These are phyloP conservation scores for Aspergillus sp. DNA, from an alignment of 2,329 filamentous ascomycete genomes.

Conservation along the genomic window DNA sequence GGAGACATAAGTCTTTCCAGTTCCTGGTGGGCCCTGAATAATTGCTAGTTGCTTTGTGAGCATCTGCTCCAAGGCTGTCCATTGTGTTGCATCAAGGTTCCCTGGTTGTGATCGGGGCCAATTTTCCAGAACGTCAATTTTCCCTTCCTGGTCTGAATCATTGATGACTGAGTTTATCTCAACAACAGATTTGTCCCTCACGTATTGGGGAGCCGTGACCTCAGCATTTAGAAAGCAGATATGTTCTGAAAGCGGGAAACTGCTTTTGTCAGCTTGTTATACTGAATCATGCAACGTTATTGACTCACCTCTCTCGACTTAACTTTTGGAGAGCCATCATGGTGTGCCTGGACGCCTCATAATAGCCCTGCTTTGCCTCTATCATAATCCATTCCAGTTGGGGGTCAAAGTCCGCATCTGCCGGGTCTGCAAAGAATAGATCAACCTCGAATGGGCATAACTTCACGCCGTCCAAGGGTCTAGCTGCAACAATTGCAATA, in stretches of 20 bases:
- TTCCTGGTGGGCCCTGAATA: constrained; percentile 79
- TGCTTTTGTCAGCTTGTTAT: constrained; percentile 19
- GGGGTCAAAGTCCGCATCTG: constrained; percentile 68
- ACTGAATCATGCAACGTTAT: not conserved
- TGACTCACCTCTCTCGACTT: constrained; percentile 50
- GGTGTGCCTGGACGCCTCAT: constrained; percentile 72
- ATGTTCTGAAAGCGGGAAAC: constrained; percentile 47
- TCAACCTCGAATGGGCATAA: constrained; percentile 71
- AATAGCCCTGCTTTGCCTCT: constrained; percentile 72
- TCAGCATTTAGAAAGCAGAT: constrained; percentile 40
- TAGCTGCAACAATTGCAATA: constrained; percentile 70
- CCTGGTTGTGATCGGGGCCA: constrained; percentile 51
- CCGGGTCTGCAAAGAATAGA: constrained; percentile 64
- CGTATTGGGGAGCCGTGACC: constrained; percentile 53
- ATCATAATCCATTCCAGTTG: constrained; percentile 73
- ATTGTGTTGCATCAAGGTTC: constrained; percentile 70
- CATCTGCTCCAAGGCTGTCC: constrained; percentile 66
- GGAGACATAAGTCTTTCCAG: constrained; percentile 80
- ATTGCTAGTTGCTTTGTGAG: constrained; percentile 71
- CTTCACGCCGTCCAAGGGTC: constrained; percentile 63
- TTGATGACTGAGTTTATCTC: constrained; percentile 51
- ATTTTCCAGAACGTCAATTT: constrained; percentile 54
- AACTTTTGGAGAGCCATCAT: constrained; percentile 70
- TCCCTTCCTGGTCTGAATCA: constrained; percentile 36
- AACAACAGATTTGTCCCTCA: constrained; percentile 49